A percentile compares a stretch with the other conserved stretches of the same genome.
Evolutionary conservation across 2,329 filamentous ascomycete genomes (phyloP).

Genomic region (Teratosphaeria epicoccoides): DNA sequence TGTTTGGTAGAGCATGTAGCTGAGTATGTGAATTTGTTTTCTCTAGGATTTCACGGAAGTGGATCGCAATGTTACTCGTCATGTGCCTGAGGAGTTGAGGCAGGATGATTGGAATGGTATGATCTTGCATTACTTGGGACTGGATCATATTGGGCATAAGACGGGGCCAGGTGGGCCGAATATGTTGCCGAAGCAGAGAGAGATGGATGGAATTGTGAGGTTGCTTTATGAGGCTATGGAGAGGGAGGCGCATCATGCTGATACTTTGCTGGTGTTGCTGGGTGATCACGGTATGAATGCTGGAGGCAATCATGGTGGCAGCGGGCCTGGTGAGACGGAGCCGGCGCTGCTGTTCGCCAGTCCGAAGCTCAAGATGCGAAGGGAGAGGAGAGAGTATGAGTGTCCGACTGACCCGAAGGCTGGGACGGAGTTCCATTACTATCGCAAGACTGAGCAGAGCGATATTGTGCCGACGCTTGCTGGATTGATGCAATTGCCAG

Average conservation of each 20-base stretch:
- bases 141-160: conserved; percentile 97
- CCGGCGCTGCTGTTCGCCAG: conserved; percentile 68
- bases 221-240: conserved; percentile 68
- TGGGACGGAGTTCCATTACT: conserved; percentile 64
- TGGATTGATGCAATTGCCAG: conserved; percentile 73
- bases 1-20: conserved; percentile 21
- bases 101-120: conserved; percentile 82
- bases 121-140: conserved; percentile 87
- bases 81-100: conserved; percentile 65
- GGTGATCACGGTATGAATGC: conserved; percentile 99
- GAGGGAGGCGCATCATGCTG: conserved; percentile 56
- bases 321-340: conserved; percentile 86
- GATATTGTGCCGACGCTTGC: conserved; percentile 86
- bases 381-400: conserved; percentile 12
- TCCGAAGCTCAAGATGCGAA: conserved; percentile 16
- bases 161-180: conserved; percentile 73
- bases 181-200: conserved; percentile 84
- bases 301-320: conserved; percentile 91
- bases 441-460: conserved; percentile 78
- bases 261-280: conserved; percentile 73
- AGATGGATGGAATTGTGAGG: conserved; percentile 80
- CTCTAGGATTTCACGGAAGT: conserved; percentile 93
- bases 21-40: conserved; percentile 21
- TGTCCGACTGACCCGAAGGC: conserved; percentile 49
- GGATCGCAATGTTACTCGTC: conserved; percentile 91